Evolutionary conservation across 345 rosid genomes (phyloP), one percentile per base, ranked within the genome.

Genomic region (Rhodomyrtus tomentosa): DNA sequence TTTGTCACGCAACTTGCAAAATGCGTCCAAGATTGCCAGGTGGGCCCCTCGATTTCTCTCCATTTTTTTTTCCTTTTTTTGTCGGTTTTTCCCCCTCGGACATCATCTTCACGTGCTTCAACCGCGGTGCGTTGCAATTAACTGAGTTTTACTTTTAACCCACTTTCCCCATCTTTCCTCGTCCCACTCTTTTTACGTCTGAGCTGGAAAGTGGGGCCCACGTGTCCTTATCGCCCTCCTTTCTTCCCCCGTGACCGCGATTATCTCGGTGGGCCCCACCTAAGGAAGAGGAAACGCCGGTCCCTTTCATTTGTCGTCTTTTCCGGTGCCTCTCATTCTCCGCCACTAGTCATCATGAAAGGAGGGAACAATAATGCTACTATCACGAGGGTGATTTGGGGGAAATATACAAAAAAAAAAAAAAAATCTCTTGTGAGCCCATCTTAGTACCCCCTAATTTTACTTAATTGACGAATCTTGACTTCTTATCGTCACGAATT

Each of bases 151-250:
- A 20, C 55, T 52, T 27, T 52, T 27, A 12, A 50, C 32, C 20
- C 6, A 56, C 10, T 27, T 6, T n/a, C n/a, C n/a, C n/a, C 38
- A 13, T 48, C 10, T 14, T 27, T 20, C 24, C 2, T 15, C 16
- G 10, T 14, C n/a, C 32, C 13, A 0, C 0, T 14, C 3, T n/a
- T 5, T 1, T 27, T 27, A 3, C 20, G 3, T 8, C 72, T 3
- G 72, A 59, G 72, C 72, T 59, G 72, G 72, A n/a, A n/a, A 59
- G 21, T 6, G 38, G 72, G 38, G 72, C 38, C 72, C 1, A 0
- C 72, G 0, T 59, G 72, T 27, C 38, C 38, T 18, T 0, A 4
- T 15, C 53, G 9, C 18, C 14, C 5, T 4, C 15, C n/a, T n/a
- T n/a, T n/a, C 3, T 16, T 13, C 15, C n/a, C 59, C 59, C 59